phyloP scores from a whole-genome alignment of 164 flowering plant species.

The Pachysandra terminalis region DNA sequence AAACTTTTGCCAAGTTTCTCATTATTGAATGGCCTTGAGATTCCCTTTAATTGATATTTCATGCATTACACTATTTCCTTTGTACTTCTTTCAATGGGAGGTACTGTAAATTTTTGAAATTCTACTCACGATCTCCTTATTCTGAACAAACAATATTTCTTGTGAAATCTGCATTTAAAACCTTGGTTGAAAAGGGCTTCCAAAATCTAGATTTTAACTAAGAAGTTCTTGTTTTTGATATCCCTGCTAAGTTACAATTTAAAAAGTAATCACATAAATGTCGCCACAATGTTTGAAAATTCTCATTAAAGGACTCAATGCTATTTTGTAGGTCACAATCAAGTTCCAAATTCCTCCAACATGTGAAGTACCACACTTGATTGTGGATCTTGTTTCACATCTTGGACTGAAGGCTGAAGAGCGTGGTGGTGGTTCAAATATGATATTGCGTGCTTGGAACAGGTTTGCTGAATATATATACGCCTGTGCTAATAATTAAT shows the following conservation, averaged over 20 bases:
- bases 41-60: no score
- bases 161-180: no score
- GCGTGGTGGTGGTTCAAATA: slow-evolving; percentile 61
- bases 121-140: no score
- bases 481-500: not conserved
- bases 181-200: no score
- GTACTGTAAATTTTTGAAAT: no score
- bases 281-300: not conserved
- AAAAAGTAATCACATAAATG: not conserved
- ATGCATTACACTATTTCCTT: no score
- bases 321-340: slow-evolving; percentile 52
- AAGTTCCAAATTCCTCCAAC: slow-evolving; percentile 76
- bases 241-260: not conserved
- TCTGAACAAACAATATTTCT: no score
- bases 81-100: no score
- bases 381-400: slow-evolving; percentile 64
- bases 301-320: slow-evolving; percentile 5
- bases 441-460: slow-evolving; percentile 88
- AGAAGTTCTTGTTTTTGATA: not conserved
- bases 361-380: slow-evolving; percentile 65
- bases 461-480: slow-evolving; percentile 38
- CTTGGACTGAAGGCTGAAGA: slow-evolving; percentile 72
- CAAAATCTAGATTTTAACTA: no score
- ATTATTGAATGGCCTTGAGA: no score
- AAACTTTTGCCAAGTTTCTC: no score